Conservation (phyloP, 208 protist species). For the Acanthamoeba lenticulata region DNA sequence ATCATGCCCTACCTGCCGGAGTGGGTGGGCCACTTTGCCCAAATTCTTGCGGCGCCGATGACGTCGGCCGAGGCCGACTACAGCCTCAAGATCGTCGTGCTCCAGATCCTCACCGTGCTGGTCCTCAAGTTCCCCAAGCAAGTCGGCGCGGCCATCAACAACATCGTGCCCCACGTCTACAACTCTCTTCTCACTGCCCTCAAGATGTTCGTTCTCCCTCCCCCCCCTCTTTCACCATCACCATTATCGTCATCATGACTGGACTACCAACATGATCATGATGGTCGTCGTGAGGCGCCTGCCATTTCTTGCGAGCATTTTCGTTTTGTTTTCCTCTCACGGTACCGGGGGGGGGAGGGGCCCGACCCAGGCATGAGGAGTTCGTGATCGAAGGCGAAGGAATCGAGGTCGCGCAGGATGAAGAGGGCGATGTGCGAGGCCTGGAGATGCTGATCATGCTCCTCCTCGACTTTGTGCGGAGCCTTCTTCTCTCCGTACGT, state of each 20-base stretch:
- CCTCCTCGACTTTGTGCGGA: constrained; percentile 40
- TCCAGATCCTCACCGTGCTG: constrained; percentile 19
- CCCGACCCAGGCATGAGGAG: background rate
- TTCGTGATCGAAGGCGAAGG: constrained; percentile 55
- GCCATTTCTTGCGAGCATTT: background rate
- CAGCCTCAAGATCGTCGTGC: constrained; percentile 61
- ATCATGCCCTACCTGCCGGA: background rate
- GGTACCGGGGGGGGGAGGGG: background rate
- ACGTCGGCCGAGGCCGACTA: background rate
- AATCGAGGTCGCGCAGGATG: constrained; percentile 22
- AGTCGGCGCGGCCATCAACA: background rate
- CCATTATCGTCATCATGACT: background rate
- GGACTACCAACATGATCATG: no score
- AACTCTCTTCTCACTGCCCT: constrained; percentile 2
- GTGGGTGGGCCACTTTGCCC: constrained; percentile 24
- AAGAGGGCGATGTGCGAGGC: constrained; percentile 14
- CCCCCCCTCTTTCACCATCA: background rate
- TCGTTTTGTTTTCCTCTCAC: background rate
- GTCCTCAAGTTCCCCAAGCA: constrained; percentile 53
- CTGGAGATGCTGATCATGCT: constrained; percentile 43
- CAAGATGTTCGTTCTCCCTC: background rate
- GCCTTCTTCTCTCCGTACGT: background rate
- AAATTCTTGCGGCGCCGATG: background rate
- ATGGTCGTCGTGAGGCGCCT: no score
- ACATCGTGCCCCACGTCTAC: constrained; percentile 13